Percentiles rank a stretch among this genome's conserved stretches.
Evolutionary conservation across 345 rosid species (phyloP).

Genomic region (Salix brachista): DNA sequence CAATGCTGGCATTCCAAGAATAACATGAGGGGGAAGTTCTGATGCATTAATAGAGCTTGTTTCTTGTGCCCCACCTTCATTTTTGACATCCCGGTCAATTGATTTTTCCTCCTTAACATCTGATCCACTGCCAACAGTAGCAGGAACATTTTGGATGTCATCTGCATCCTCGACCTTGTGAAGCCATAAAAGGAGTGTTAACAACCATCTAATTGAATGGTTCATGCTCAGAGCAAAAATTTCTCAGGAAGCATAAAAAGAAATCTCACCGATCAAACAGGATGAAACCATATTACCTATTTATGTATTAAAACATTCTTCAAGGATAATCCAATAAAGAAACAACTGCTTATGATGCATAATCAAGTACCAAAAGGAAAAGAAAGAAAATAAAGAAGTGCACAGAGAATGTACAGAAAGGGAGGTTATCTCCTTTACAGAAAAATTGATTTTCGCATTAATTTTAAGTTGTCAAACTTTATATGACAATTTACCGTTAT

Average conservation of each 20-base stretch:
- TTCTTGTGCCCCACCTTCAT: slow-evolving; percentile 37
- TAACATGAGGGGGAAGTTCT: slow-evolving; percentile 76
- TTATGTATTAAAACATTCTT: background rate
- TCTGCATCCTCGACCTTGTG: slow-evolving; percentile 83
- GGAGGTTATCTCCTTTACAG: background rate
- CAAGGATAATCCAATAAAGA: background rate
- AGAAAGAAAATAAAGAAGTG: background rate
- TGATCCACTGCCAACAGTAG: slow-evolving; percentile 39
- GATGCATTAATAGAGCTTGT: slow-evolving; percentile 38
- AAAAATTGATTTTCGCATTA: background rate
- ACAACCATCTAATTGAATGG: slow-evolving; percentile 4
- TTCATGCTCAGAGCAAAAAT: background rate
- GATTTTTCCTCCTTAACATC: slow-evolving; percentile 46
- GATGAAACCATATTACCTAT: background rate
- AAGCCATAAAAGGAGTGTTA: slow-evolving; percentile 29
- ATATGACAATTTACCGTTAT: slow-evolving; percentile 53
- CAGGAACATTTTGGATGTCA: slow-evolving; percentile 63
- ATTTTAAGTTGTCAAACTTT: too few relatives aligned
- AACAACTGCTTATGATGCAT: background rate
- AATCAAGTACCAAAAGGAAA: slow-evolving; percentile 1
- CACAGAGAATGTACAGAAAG: too few relatives aligned
- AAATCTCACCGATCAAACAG: slow-evolving; percentile 3
- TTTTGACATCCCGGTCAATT: slow-evolving; percentile 33
- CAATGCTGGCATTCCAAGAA: slow-evolving; percentile 93
- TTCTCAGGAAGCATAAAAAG: background rate